Evolutionary conservation across 352 stramenopile species (phyloP), one percentile per base, ranked within the genome.

Genomic region (Phytophthora brassicae): DNA sequence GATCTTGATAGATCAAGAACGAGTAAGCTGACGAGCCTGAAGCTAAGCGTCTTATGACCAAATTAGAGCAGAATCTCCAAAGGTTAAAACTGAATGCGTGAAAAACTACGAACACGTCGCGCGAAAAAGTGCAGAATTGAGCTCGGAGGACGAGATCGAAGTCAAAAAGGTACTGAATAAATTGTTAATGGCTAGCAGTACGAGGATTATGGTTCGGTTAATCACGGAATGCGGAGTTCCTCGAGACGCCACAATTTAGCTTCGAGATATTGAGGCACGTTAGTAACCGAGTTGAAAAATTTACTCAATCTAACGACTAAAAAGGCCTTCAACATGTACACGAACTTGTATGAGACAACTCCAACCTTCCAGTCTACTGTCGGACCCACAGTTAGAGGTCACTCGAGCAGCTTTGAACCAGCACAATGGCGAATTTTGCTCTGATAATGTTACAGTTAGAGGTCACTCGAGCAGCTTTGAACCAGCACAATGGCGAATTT

Each of bases 301-400:
- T n/a, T n/a, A n/a, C n/a, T 42, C 24, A 16, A 17, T 0, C 35
- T 26, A 14, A 53, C 24, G 11, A 24, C 20, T 7, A 60, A n/a
- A n/a, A 14, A 22, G 44, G 0, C 14, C 9, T 60, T 24, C 12
- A n/a, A n/a, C 45, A 29, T 11, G 44, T 60, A 22, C 11, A 38
- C 16, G 29, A 38, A 1, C 24, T 50, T 24, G 42, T 29, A 3
- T 38, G 39, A 3, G 29, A 9, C 4, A 47, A 35, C 16, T n/a
- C 26, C 23, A 22, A 51, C 9, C 26, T 52, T 2, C 53, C 42
- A 23, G 29, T 46, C 28, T 42, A 26, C 31, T 60, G 16, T 53
- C 41, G 8, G 41, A 53, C 31, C 42, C 42, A 26, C 42, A 46
- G 14, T 60, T 60, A 23, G 3, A 53, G 26, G 19, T 9, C 36